Conservation (phyloP, 441 rosid species). For the Adansonia gregorii region DNA sequence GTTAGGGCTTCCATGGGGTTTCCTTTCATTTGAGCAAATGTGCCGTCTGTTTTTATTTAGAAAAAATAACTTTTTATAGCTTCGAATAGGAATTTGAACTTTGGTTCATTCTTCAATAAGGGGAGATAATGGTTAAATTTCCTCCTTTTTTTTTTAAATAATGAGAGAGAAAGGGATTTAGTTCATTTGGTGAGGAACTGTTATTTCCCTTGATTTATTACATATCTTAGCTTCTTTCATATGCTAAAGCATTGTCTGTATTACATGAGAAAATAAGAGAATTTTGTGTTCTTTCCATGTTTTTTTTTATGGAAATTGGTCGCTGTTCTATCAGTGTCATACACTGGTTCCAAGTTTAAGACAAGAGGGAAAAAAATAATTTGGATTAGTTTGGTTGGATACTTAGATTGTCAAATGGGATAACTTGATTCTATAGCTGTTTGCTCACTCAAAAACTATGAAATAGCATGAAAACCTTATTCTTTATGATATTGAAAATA, state of each 20-base stretch:
- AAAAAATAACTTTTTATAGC: not conserved
- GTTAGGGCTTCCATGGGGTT: slow-evolving; percentile 27
- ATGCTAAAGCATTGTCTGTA: not conserved
- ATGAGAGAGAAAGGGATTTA: not conserved
- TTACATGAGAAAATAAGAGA: not conserved
- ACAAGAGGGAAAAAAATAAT: not conserved
- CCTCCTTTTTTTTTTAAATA: not conserved
- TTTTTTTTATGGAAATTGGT: not conserved
- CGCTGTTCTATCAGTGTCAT: not conserved
- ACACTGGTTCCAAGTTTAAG: not conserved
- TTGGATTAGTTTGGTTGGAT: not conserved
- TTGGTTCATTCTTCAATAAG: not conserved
- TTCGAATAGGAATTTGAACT: not conserved
- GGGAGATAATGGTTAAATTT: not conserved
- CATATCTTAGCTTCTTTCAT: not conserved
- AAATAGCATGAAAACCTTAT: not conserved
- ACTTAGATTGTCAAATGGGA: slow-evolving; percentile 4
- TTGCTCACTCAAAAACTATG: not conserved
- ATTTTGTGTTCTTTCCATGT: not conserved
- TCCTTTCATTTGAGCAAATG: not conserved
- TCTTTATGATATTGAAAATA: not conserved
- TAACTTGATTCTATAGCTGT: not conserved
- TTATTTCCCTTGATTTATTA: not conserved
- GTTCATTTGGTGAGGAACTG: not conserved
- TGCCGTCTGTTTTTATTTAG: not conserved